These are phyloP conservation scores for Detonula confervacea DNA, from an alignment of 352 stramenopile genomes.

Conservation along the genomic window DNA sequence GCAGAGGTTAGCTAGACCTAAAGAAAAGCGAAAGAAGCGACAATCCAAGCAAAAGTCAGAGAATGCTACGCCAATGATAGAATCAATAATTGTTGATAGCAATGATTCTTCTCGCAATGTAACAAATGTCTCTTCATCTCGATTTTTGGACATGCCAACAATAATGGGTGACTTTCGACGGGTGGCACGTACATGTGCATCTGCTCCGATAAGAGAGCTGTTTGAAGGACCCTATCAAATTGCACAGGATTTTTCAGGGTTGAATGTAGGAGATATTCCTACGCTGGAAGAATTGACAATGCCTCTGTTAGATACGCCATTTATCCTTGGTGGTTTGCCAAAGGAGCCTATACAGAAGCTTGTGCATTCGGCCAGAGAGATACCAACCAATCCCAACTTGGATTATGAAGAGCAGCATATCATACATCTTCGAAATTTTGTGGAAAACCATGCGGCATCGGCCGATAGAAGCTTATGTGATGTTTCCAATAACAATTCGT, in stretches of 20 bases:
- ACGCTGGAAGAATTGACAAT: slow-evolving; percentile 51
- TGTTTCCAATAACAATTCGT: slow-evolving; percentile 66
- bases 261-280: slow-evolving; percentile 44
- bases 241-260: slow-evolving; percentile 23
- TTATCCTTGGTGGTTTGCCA: slow-evolving; percentile 39
- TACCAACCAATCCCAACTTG: slow-evolving; percentile 11
- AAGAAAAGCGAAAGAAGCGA: slow-evolving; percentile 59
- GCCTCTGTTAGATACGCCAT: slow-evolving; percentile 30
- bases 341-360: slow-evolving; percentile 32
- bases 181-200: slow-evolving; percentile 47
- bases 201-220: slow-evolving; percentile 38
- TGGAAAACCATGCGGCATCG: slow-evolving; percentile 46
- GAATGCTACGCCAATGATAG: background rate
- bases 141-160: slow-evolving; percentile 58
- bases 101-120: slow-evolving; percentile 2
- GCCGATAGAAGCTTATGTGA: slow-evolving; percentile 64
- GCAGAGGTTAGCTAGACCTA: slow-evolving; percentile 42
- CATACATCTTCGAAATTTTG: slow-evolving; percentile 56
- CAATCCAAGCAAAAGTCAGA: slow-evolving; percentile 16
- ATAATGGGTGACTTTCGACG: slow-evolving; percentile 78
- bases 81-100: slow-evolving; percentile 5
- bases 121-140: slow-evolving; percentile 37
- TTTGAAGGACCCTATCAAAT: slow-evolving; percentile 17
- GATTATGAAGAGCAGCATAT: slow-evolving; percentile 56
- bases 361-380: slow-evolving; percentile 25